A percentile compares a stretch with the other conserved stretches of the same genome.
These are phyloP conservation scores for Quercus aquifolioides DNA, from an alignment of 306 rosid genomes.

Conservation along the genomic window DNA sequence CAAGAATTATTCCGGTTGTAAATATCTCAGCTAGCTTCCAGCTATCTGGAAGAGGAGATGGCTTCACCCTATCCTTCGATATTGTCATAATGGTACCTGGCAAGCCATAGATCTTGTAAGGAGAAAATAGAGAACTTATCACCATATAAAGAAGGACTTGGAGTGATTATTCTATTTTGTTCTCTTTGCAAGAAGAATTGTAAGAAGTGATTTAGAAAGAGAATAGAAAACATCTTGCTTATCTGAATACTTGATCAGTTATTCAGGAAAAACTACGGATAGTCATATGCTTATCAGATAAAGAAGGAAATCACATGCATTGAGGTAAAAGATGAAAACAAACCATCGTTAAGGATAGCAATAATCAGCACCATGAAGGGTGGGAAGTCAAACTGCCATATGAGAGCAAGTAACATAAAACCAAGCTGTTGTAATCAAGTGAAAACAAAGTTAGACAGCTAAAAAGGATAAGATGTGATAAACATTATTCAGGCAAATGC, in stretches of 20 bases:
- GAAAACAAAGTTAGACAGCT: constrained; percentile 2
- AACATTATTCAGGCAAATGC: background rate
- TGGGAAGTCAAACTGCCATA: constrained; percentile 89
- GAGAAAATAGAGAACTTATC: background rate
- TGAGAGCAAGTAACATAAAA: constrained; percentile 84
- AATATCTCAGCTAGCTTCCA: constrained; percentile 88
- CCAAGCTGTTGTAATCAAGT: constrained; percentile 59
- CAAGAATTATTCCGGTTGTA: constrained; percentile 72
- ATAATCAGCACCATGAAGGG: constrained; percentile 91
- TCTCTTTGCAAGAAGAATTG: background rate
- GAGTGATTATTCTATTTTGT: background rate
- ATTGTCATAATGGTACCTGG: constrained; percentile 88
- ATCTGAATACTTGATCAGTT: background rate
- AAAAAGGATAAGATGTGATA: constrained; percentile 4
- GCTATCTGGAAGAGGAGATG: constrained; percentile 86
- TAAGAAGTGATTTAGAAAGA: too few species aligned
- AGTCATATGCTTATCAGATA: background rate
- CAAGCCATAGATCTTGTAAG: background rate
- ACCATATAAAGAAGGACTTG: background rate
- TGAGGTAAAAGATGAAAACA: constrained; percentile 2
- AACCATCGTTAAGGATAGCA: constrained; percentile 87
- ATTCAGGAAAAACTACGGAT: background rate
- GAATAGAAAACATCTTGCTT: background rate
- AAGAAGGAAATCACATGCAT: background rate
- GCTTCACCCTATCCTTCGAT: constrained; percentile 86